Percentiles rank a stretch among this genome's conserved stretches.
Evolutionary conservation across 1,139 yeast species (phyloP).

Genomic region (Arxiozyma slooffiae): DNA sequence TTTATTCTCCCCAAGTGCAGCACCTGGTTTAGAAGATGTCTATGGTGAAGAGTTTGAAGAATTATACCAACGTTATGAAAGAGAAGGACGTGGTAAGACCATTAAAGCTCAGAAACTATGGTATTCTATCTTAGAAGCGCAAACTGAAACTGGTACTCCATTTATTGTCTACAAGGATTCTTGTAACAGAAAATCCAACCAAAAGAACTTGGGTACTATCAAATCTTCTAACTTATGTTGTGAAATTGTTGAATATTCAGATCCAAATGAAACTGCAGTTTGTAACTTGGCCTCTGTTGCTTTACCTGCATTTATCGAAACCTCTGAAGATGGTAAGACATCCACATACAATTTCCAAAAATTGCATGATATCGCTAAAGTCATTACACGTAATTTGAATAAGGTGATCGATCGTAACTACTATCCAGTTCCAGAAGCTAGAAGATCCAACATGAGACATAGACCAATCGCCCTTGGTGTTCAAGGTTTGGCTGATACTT

Average conservation of each 20-base stretch:
- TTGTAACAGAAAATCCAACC: conserved; percentile 73
- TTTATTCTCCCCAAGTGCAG: conserved; percentile 78
- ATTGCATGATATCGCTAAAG: conserved; percentile 65
- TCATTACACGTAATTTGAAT: conserved; percentile 63
- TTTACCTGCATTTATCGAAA: conserved; percentile 55
- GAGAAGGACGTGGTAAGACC: conserved; percentile 25
- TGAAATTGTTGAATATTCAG: conserved; percentile 80
- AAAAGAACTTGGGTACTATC: conserved; percentile 76
- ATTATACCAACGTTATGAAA: conserved; percentile 61
- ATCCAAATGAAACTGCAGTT: conserved; percentile 81
- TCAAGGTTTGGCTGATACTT: conserved; percentile 81
- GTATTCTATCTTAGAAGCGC: conserved; percentile 79
- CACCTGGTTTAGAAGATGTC: conserved; percentile 69
- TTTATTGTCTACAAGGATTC: conserved; percentile 87
- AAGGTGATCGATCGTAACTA: conserved; percentile 64
- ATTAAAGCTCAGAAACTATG: conserved; percentile 79
- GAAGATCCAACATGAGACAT: conserved; percentile 57
- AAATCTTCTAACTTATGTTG: conserved; percentile 85
- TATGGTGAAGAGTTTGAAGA: conserved; percentile 72
- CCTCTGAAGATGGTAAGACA: conserved; percentile 34
- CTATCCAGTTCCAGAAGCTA: conserved; percentile 69
- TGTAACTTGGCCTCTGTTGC: conserved; percentile 86
- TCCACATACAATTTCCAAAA: conserved; percentile 56
- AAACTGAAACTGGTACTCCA: conserved; percentile 89
- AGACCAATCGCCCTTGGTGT: conserved; percentile 87